These are phyloP conservation scores for Sarcodon aspratus DNA, from an alignment of 768 basidiomycete species.

Conservation along the genomic window DNA sequence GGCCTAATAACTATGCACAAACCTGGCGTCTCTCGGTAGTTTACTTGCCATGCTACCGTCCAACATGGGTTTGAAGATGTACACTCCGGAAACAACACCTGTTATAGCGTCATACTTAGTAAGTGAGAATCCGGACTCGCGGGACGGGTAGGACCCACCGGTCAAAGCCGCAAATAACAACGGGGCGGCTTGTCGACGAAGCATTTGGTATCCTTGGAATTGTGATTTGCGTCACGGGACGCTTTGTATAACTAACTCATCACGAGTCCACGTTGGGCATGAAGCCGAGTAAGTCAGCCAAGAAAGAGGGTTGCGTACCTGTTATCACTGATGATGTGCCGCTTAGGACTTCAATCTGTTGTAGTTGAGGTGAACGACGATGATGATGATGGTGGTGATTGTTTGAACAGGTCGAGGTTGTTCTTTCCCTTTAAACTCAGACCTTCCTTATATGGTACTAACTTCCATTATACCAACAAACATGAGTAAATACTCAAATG, in stretches of 20 bases:
- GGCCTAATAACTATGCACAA: neutral
- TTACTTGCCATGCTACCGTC: constrained; percentile 7
- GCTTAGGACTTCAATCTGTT: no score
- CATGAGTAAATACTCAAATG: neutral
- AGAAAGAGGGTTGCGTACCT: neutral
- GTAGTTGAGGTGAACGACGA: neutral
- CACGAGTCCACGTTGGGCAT: neutral
- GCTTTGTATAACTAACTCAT: constrained; percentile 2
- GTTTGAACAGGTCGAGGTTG: neutral
- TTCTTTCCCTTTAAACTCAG: neutral
- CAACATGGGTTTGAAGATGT: constrained; percentile 49
- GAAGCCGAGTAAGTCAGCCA: neutral
- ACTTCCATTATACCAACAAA: neutral
- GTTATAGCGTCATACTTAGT: neutral
- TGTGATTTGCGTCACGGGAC: constrained; percentile 8
- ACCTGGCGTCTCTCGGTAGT: neutral
- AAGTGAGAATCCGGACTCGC: neutral
- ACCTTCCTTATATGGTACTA: neutral
- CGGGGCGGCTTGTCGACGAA: constrained; percentile 30
- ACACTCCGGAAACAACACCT: constrained; percentile 55
- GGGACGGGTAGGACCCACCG: constrained; percentile 25
- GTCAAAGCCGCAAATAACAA: constrained; percentile 44
- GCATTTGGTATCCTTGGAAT: constrained; percentile 9
- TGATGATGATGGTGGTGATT: neutral
- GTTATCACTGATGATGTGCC: neutral